Conservation (phyloP, 2,329 filamentous ascomycete species). For the Pseudogymnoascus sp. region DNA sequence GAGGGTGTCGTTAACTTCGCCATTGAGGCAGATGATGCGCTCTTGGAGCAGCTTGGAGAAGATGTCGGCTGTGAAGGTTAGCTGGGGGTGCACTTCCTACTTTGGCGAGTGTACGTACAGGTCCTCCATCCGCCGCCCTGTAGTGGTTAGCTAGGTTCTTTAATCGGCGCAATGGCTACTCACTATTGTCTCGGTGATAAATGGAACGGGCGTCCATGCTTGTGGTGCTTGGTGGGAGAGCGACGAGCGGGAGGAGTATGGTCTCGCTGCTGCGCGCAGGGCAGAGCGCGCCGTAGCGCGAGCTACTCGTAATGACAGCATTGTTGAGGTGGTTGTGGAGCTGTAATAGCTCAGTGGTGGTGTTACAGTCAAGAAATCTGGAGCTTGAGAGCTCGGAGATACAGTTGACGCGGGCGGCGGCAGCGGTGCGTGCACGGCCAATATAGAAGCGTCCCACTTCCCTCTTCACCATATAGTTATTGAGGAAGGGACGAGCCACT, state of each 20-base stretch:
- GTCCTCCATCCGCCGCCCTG: slow-evolving; percentile 71
- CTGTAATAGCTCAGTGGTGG: background rate
- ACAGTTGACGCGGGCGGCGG: background rate
- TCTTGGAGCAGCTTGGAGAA: slow-evolving; percentile 80
- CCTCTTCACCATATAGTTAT: background rate
- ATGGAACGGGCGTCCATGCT: slow-evolving; percentile 39
- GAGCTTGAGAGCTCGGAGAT: background rate
- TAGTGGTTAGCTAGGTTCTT: slow-evolving; percentile 20
- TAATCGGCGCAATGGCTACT: slow-evolving; percentile 30
- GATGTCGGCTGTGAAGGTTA: slow-evolving; percentile 56
- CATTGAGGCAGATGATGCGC: slow-evolving; percentile 89
- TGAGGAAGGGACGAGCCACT: background rate
- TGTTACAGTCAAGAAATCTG: background rate
- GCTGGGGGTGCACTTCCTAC: slow-evolving; percentile 22
- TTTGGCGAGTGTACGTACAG: slow-evolving; percentile 44
- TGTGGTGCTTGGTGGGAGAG: slow-evolving; percentile 23
- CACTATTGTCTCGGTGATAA: slow-evolving; percentile 47
- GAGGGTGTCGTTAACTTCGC: slow-evolving; percentile 79
- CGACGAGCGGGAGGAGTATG: slow-evolving; percentile 19
- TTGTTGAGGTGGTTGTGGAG: slow-evolving; percentile 10
- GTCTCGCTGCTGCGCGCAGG: slow-evolving; percentile 17
- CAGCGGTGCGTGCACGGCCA: background rate
- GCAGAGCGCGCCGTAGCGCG: slow-evolving; percentile 21
- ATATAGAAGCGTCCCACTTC: background rate
- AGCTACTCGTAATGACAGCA: slow-evolving; percentile 24